Evolutionary conservation across 2,329 filamentous ascomycete species (phyloP).

Genomic region (Celoporthe dispersa): DNA sequence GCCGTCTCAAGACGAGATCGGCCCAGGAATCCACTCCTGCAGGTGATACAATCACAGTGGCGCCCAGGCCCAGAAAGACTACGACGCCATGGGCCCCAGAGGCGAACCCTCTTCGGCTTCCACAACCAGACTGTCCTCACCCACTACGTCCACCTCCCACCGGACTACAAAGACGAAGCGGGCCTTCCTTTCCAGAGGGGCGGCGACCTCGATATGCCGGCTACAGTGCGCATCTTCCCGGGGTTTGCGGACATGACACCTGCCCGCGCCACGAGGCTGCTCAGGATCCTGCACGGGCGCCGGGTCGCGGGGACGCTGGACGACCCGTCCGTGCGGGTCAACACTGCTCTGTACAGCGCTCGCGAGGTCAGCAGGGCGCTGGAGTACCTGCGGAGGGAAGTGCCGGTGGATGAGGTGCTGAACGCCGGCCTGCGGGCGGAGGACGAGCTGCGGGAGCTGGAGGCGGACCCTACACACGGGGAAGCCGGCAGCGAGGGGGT

Average conservation of each 20-base stretch:
- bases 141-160: conserved; percentile 63
- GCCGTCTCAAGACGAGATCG: neutral
- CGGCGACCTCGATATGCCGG: conserved; percentile 46
- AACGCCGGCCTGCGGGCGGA: conserved; percentile 66
- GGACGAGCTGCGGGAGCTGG: conserved; percentile 62
- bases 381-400: conserved; percentile 57
- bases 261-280: conserved; percentile 54
- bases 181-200: conserved; percentile 58
- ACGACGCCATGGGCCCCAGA: conserved; percentile 10
- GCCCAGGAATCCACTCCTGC: neutral
- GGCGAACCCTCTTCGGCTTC: conserved; percentile 36
- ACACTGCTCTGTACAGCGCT: conserved; percentile 51
- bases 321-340: conserved; percentile 56
- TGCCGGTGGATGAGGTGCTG: conserved; percentile 63
- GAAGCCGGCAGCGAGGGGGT: conserved; percentile 32
- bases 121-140: conserved; percentile 43
- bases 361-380: conserved; percentile 53
- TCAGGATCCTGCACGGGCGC: conserved; percentile 65
- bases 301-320: conserved; percentile 67
- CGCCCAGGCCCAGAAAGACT: neutral
- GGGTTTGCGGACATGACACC: conserved; percentile 57
- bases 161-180: conserved; percentile 57
- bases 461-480: conserved; percentile 39
- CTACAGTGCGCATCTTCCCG: conserved; percentile 47
- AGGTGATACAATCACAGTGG: conserved; percentile 8